Evolutionary conservation across 2,329 filamentous ascomycete genomes (phyloP), one percentile per base, ranked within the genome.

Genomic region (Fusarium sp.): DNA sequence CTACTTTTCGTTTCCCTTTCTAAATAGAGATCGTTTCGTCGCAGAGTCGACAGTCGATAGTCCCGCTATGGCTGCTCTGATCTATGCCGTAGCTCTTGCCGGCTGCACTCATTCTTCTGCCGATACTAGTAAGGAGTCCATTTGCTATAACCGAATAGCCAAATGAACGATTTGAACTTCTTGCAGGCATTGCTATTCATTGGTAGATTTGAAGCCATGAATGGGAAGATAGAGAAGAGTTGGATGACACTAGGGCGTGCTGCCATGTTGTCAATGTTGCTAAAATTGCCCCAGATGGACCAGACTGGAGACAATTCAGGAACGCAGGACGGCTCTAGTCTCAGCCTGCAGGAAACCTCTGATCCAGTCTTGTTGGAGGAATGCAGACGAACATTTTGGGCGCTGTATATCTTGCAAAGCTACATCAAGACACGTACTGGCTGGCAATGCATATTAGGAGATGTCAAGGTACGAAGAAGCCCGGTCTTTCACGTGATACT

Each of bases 221-320:
- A 17, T 4, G 50, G 50, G 11, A 53, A 29, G 21, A 13, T 36
- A 2, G 50, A 53, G 6, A 25, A 15, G 7, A 47, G 40, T 7
- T 53, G 50, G 50, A 53, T 53, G 50, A 53, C 50, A 3, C n/a
- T 53, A 10, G 40, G 40, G 8, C 50, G 50, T 17, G 50, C 50
- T 17, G 40, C 25, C 0, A 53, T 53, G 50, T 4, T 36, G 6
- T 46, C 40, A 5, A 53, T 6, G 29, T 39, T 53, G 3, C 21
- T 53, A 18, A 20, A 21, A 14, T 11, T 53, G 14, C 40, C 20
- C 1, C 23, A n/a, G 13, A 52, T 52, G 49, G 49, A 52, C 6
- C 31, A 17, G 4, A 0, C 7, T 15, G 9, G 14, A 11, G 20
- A 25, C 14, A 1, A 6, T 6, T 27, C 20, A 17, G 10, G 11